Evolutionary conservation across 176 grass and related monocot genomes (phyloP), one percentile per base, ranked within the genome.

Genomic region (Eleusine coracana): DNA sequence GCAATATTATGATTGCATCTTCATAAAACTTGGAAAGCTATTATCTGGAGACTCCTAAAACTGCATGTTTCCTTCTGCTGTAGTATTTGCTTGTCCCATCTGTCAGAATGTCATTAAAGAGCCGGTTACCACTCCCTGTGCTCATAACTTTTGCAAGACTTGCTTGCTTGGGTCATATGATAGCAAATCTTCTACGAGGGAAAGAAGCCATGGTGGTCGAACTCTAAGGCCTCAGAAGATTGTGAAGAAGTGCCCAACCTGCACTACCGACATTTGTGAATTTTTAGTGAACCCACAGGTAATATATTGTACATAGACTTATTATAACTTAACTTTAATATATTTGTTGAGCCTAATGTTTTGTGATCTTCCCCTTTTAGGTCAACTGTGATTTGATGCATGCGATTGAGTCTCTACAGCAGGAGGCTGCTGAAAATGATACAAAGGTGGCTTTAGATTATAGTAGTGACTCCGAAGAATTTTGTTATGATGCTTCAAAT

Each of bases 241-340:
- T 50, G 80, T 90, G 21, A 99, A 96, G 74, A 95, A 80, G 45
- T 99, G 96, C 37, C 96, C 96, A 4, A 92, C 70, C 37, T 99
- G 96, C 60, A 80, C 91, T 12, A 90, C 73, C 76, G 93, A 99
- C 38, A 99, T 99, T 4, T 93, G 89, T 62, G 93, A 99, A 45
- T 99, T 93, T 77, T 34, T 99, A 70, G 80, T 89, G 70, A 99
- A 92, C 69, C 93, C 96, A 1, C 93, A 99, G 76, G 96, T 96
- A 82, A 1, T 17, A 10, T 56, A 10, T 56, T 31, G 66, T 55
- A 31, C 55, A 69, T 31, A 59, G 34, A 21, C 38, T 70, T 67
- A 9, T 45, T 74, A 31, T 73, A 54, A 66, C 52, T 7, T 75
- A 7, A 80, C 40, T 80, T 5, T 0, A 42, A 42, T 42, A 42